Evolutionary conservation across 2,329 filamentous ascomycete species (phyloP).

Genomic region (Sphaerulina populicola): DNA sequence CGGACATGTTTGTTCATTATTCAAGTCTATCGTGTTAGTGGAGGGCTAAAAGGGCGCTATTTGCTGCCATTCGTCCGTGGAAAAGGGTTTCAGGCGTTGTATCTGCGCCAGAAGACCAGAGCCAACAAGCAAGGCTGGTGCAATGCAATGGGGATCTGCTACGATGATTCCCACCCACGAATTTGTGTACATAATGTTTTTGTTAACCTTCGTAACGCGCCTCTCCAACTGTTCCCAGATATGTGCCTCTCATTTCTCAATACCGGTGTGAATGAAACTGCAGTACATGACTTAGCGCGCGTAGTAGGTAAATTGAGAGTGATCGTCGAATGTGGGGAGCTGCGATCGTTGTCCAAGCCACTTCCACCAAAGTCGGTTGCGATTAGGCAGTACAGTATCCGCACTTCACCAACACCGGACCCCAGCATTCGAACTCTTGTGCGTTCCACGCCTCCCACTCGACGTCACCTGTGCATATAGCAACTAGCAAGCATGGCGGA

Average conservation of each 20-base stretch:
- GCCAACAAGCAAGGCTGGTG: neutral
- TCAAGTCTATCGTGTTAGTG: slow-evolving; percentile 13
- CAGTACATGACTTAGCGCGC: too few species aligned
- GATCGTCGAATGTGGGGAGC: neutral
- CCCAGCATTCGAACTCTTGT: neutral
- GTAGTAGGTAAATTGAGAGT: neutral
- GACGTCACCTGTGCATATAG: neutral
- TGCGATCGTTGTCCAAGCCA: neutral
- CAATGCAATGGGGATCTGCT: neutral
- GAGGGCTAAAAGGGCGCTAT: neutral
- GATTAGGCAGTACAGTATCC: neutral
- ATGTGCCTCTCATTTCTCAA: neutral
- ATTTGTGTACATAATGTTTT: slow-evolving; percentile 27
- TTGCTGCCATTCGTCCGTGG: neutral
- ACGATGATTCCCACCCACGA: slow-evolving; percentile 1
- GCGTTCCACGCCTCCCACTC: neutral
- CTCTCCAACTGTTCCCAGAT: slow-evolving; percentile 7
- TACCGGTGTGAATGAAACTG: neutral
- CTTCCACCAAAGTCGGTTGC: neutral
- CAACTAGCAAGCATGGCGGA: slow-evolving; percentile 38
- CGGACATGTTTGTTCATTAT: slow-evolving; percentile 13
- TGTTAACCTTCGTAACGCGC: slow-evolving; percentile 22
- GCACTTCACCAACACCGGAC: neutral
- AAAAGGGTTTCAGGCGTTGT: neutral
- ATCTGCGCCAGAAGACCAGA: slow-evolving; percentile 6